Evolutionary conservation across 2,329 filamentous ascomycete species (phyloP).

Genomic region (Paraphaeosphaeria minitans): DNA sequence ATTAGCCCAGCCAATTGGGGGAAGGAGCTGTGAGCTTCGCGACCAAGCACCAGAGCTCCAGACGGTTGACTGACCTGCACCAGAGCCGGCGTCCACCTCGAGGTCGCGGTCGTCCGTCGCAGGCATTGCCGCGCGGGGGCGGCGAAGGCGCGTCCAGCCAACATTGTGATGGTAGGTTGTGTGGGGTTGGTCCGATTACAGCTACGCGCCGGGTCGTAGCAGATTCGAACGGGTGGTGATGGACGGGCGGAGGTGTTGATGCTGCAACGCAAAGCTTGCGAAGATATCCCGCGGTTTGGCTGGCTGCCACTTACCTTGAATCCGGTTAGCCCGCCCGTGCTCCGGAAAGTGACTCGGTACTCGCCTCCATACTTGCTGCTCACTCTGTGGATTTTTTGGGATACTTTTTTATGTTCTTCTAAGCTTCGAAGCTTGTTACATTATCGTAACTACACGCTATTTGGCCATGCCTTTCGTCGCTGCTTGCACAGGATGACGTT

Average conservation of each 20-base stretch:
- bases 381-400: not conserved
- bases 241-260: slow-evolving; percentile 28
- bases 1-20: not conserved
- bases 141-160: slow-evolving; percentile 79
- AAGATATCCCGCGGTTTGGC: slow-evolving; percentile 20
- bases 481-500: not conserved
- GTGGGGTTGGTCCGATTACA: slow-evolving; percentile 38
- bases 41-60: slow-evolving; percentile 1
- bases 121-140: slow-evolving; percentile 80
- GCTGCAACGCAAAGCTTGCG: slow-evolving; percentile 34
- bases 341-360: not conserved
- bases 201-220: slow-evolving; percentile 40
- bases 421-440: not conserved
- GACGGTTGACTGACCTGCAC: slow-evolving; percentile 60
- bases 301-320: slow-evolving; percentile 17
- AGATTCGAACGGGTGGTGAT: slow-evolving; percentile 19
- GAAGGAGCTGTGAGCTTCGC: not conserved
- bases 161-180: slow-evolving; percentile 65
- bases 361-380: not conserved
- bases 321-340: slow-evolving; percentile 13
- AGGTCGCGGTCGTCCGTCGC: slow-evolving; percentile 62
- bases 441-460: not conserved
- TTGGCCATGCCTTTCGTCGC: not conserved
- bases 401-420: not conserved
- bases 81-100: slow-evolving; percentile 55